These are phyloP conservation scores for Ophiostoma novo-ulmi DNA, from an alignment of 2,329 filamentous ascomycete genomes.

Conservation along the genomic window DNA sequence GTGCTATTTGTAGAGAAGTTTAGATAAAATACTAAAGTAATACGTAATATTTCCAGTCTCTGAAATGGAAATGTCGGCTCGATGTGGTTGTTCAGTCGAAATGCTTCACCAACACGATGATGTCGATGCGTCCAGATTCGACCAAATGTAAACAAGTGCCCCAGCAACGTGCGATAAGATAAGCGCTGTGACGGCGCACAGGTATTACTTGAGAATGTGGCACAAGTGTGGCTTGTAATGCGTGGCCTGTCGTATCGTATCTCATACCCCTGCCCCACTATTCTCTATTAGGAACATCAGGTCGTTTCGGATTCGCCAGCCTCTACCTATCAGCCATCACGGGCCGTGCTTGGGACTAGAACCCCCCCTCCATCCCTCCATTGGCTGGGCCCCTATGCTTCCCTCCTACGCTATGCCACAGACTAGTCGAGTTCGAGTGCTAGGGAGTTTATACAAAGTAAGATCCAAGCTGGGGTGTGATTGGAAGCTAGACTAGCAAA, in stretches of 20 bases:
- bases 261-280: slow-evolving; percentile 7
- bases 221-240: slow-evolving; percentile 11
- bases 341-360: neutral
- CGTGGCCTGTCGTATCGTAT: neutral
- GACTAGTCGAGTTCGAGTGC: neutral
- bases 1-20: no score
- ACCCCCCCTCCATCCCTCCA: neutral
- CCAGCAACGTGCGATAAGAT: slow-evolving; percentile 26
- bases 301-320: slow-evolving; percentile 6
- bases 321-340: neutral
- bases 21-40: no score
- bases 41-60: neutral
- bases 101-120: neutral
- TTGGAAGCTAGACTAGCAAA: slow-evolving; percentile 10
- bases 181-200: neutral
- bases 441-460: neutral
- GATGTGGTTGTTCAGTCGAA: neutral
- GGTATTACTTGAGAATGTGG: slow-evolving; percentile 2
- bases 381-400: neutral
- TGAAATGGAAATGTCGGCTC: neutral
- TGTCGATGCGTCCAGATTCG: neutral
- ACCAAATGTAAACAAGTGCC: slow-evolving; percentile 26
- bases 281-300: neutral
- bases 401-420: neutral
- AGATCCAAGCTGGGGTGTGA: neutral